Evolutionary conservation across 2,329 filamentous ascomycete genomes (phyloP), one percentile per base, ranked within the genome.

Genomic region (Fusarium sulawesiense): DNA sequence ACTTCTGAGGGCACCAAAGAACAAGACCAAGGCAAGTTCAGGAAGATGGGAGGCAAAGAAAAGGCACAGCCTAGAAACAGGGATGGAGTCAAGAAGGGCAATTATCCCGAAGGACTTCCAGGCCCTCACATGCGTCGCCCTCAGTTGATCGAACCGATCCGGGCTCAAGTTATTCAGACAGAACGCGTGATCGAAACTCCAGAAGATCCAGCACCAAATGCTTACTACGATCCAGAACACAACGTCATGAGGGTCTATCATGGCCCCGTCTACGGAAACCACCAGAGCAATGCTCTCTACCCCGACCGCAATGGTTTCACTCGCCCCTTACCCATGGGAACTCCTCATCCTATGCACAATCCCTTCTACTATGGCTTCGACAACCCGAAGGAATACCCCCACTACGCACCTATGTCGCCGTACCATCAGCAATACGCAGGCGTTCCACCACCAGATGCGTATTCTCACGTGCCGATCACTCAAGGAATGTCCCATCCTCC

Each of bases 221-320:
- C 88, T 44, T 90, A 87, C 73, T 86, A 85, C 71, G 87, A 90
- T 70, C 74, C 80, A n/a, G 79, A 81, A 47, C 81, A 83, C 66
- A 84, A 86, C 32, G 76, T 87, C 21, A 80, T 88, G 51, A 84
- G 87, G 16, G 83, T 89, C 27, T 89, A 89, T 66, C 85, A 89
- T 66, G 87, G 87, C 0, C 83, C 84, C 4, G 78, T 80, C 1
- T 89, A 87, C 72, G 86, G 87, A 7, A 86, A 86, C 66, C 82
- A 84, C 25, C 78, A 80, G 25, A 81, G 80, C 2, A 70, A 73
- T 25, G 75, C 78, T 4, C 72, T 87, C n/a, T 86, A 88, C 71
- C 85, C 86, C 4, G 76, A 73, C 9, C 78, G 78, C 8, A 72
- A 78, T 25, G 66, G 77, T 20, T 74, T 74, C 25, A 70, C 72